A percentile compares a stretch with the other conserved stretches of the same genome.
phyloP scores from a whole-genome alignment of 169 alveolate species.

The Eimeria sp. region DNA sequence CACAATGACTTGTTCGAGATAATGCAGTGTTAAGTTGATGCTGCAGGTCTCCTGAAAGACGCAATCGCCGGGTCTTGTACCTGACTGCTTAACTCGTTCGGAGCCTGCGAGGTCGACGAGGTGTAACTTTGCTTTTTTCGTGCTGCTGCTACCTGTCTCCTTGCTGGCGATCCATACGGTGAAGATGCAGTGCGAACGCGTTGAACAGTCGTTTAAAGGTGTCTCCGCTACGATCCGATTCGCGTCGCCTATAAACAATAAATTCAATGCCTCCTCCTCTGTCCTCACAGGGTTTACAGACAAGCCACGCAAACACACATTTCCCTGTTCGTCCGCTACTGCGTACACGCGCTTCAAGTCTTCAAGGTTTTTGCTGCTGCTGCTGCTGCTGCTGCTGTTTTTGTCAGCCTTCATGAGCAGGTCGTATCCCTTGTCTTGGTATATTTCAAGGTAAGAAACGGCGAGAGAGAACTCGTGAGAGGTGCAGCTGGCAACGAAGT shows the following conservation, averaged over 20 bases:
- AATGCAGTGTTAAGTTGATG: slow-evolving; percentile 94
- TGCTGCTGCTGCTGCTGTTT: not conserved
- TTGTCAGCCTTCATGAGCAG: slow-evolving; percentile 84
- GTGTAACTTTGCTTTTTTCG: slow-evolving; percentile 94
- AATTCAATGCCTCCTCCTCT: slow-evolving; percentile 96
- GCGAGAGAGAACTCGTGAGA: slow-evolving; percentile 89
- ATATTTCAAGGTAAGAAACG: slow-evolving; percentile 95
- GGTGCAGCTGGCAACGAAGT: slow-evolving; percentile 89
- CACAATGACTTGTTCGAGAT: slow-evolving; percentile 90
- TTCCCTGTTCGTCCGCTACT: slow-evolving; percentile 93
- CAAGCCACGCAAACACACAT: slow-evolving; percentile 93
- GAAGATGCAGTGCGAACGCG: slow-evolving; percentile 98
- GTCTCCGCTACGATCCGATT: slow-evolving; percentile 97
- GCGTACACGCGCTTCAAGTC: slow-evolving; percentile 8
- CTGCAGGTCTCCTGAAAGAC: slow-evolving; percentile 93
- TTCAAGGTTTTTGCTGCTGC: not conserved
- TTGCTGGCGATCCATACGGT: slow-evolving; percentile 95
- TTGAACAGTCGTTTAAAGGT: slow-evolving; percentile 97
- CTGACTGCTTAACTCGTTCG: slow-evolving; percentile 95
- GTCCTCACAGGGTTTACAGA: slow-evolving; percentile 94
- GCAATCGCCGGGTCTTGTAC: slow-evolving; percentile 89
- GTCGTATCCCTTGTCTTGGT: slow-evolving; percentile 96
- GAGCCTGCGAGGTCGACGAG: slow-evolving; percentile 98
- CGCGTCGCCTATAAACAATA: slow-evolving; percentile 96
- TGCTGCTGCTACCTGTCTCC: slow-evolving; percentile 74